A percentile compares a stretch with the other conserved stretches of the same genome.
phyloP scores from a whole-genome alignment of 139 green algal genomes.

The Haematococcus lacustris region DNA sequence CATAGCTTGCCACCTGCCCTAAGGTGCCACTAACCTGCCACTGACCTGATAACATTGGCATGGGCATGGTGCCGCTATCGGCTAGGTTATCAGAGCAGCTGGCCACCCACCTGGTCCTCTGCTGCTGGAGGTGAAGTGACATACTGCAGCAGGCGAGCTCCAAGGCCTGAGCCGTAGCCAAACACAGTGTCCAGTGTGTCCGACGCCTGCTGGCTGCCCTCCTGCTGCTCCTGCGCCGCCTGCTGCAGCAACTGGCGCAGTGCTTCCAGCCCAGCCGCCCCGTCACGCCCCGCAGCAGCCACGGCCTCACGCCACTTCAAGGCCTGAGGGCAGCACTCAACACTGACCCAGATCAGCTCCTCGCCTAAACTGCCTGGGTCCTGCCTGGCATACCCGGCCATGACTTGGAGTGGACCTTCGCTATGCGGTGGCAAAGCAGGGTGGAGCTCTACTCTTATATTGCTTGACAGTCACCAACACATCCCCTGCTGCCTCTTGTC shows the following conservation, averaged over 20 bases:
- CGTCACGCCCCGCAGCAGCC: neutral
- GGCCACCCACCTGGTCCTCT: neutral
- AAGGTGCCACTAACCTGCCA: neutral
- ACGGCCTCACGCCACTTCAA: conserved; percentile 16
- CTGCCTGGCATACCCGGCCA: no score
- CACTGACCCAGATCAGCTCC: no score
- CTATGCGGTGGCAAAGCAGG: neutral
- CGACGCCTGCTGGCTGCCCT: no score
- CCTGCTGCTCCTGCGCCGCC: neutral
- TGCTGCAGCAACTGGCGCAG: conserved; percentile 2
- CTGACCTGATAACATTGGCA: neutral
- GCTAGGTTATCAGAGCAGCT: neutral
- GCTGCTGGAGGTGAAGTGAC: neutral
- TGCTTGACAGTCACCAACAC: neutral
- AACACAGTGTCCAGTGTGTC: conserved; percentile 17
- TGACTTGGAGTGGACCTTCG: neutral
- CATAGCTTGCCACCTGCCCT: no score
- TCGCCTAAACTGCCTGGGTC: no score
- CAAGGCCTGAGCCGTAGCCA: neutral
- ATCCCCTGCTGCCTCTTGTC: neutral
- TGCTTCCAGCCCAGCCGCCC: neutral
- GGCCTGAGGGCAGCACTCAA: neutral
- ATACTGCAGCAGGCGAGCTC: conserved; percentile 6
- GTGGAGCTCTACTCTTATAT: neutral
- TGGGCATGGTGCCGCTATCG: neutral